Base-by-base conservation (phyloP, 768 basidiomycete species). In the Nevesoporus exiguus region DNA sequence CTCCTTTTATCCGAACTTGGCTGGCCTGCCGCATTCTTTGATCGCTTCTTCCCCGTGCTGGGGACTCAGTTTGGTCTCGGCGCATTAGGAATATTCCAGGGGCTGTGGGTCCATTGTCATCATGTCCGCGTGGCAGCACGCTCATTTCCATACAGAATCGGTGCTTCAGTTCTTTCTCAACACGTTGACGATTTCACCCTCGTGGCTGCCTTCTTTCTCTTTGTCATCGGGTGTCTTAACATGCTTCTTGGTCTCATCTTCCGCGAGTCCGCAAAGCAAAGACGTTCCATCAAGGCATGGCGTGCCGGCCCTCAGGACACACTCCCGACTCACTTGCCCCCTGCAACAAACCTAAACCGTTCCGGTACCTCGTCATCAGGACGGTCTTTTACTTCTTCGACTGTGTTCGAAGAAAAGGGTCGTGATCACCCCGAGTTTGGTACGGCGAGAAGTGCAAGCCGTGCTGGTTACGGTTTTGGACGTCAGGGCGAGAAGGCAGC, bases 181-280 rank as follows among this genome's bases (percentile, higher is more conserved):
- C 80, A 85, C 69, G 90, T 93, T 54, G 85, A 92, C 63, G 84
- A 82, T 56, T 95, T 96, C 76, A 84, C 92, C 21, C 89, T 95
- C 66, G 93, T 93, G 57, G 79, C 92, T 5, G 92, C 88, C 44
- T 95, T 95, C 78, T 86, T 96, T 77, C 81, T 96, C 56, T 96
- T 96, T 76, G 80, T 91, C 48, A 65, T 96, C 54, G 93, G 93
- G n/a, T 93, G 90, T 71, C 71, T 96, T 51, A 93, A 96, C 75
- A 84, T 93, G 61, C 69, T 93, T 54, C 76, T 85, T 57, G 88
- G 88, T 39, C 79, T 90, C 60, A 79, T 87, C 67, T 89, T 84
- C 78, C 82, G 84, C 51, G 76, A 79, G 60, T 76, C 74, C 2
- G 83, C 81, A 53, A 86, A 84, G 61, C 55, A 71, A 19, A 84